phyloP scores from a whole-genome alignment of 148 eudicot genomes.

The Arbutus unedo region DNA sequence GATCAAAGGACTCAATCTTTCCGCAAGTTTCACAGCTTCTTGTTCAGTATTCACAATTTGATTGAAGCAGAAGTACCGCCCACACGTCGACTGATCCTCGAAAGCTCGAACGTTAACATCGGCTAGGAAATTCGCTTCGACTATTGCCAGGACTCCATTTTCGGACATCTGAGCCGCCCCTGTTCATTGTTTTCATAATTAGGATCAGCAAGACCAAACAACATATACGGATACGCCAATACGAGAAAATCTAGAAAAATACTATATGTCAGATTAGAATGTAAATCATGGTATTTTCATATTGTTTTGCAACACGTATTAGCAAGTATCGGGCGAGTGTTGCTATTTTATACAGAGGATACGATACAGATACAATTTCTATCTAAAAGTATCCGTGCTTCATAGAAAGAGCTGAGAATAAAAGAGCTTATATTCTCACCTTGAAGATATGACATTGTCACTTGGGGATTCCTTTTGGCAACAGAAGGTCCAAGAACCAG shows the following conservation, averaged over 20 bases:
- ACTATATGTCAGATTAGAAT: too few relatives aligned
- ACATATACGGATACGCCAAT: too few relatives aligned
- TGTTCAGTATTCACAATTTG: slow-evolving; percentile 30
- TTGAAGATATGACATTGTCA: slow-evolving; percentile 37
- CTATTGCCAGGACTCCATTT: slow-evolving; percentile 33
- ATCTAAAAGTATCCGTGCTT: too few relatives aligned
- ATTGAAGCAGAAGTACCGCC: slow-evolving; percentile 39
- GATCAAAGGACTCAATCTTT: slow-evolving; percentile 30
- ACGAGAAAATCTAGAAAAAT: too few relatives aligned
- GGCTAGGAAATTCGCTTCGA: slow-evolving; percentile 30
- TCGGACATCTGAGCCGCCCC: slow-evolving; percentile 42
- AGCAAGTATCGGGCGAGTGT: too few relatives aligned
- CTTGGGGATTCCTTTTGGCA: slow-evolving; percentile 28
- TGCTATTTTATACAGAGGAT: too few relatives aligned
- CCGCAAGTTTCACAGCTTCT: slow-evolving; percentile 28
- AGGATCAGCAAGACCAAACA: background rate
- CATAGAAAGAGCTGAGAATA: too few relatives aligned
- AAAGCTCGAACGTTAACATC: slow-evolving; percentile 33
- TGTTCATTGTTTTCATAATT: background rate
- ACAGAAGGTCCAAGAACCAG: slow-evolving; percentile 31
- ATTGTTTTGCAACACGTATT: too few relatives aligned
- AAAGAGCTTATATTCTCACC: slow-evolving; percentile 15
- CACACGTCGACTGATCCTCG: slow-evolving; percentile 29
- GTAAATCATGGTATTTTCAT: too few relatives aligned
- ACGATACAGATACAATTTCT: too few relatives aligned